These are phyloP conservation scores for Alternaria consortialis DNA, from an alignment of 2,329 filamentous ascomycete genomes.

Conservation along the genomic window DNA sequence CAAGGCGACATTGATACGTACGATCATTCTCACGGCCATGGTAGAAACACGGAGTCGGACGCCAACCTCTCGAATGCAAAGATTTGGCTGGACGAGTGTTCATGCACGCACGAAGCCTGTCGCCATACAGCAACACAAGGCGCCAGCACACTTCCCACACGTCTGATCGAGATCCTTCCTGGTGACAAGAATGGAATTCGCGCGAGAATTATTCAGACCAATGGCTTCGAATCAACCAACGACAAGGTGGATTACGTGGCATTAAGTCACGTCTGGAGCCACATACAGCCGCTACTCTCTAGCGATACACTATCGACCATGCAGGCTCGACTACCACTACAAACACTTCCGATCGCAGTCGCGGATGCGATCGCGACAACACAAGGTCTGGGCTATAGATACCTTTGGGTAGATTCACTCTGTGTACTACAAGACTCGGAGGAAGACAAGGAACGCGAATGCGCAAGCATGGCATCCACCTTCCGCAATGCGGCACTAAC, in stretches of 20 bases:
- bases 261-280: conserved; percentile 42
- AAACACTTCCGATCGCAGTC: conserved; percentile 33
- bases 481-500: conserved; percentile 49
- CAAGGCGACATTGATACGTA: conserved; percentile 29
- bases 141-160: conserved; percentile 38
- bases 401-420: conserved; percentile 48
- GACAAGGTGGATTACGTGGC: conserved; percentile 35
- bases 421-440: conserved; percentile 48
- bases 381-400: conserved; percentile 40
- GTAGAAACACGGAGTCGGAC: conserved; percentile 8
- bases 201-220: conserved; percentile 37
- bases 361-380: conserved; percentile 40
- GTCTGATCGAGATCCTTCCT: conserved; percentile 42
- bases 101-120: conserved; percentile 39
- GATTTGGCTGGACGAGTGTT: conserved; percentile 43
- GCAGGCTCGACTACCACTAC: conserved; percentile 26
- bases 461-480: conserved; percentile 40
- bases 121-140: conserved; percentile 13
- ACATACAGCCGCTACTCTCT: conserved; percentile 32
- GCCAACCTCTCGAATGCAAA: conserved; percentile 28
- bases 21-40: conserved; percentile 18
- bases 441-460: conserved; percentile 43
- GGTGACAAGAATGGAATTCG: conserved; percentile 18
- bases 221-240: conserved; percentile 19
- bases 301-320: conserved; percentile 22